Conservation (phyloP, 2,329 filamentous ascomycete species). For the Nigrospora oryzae region DNA sequence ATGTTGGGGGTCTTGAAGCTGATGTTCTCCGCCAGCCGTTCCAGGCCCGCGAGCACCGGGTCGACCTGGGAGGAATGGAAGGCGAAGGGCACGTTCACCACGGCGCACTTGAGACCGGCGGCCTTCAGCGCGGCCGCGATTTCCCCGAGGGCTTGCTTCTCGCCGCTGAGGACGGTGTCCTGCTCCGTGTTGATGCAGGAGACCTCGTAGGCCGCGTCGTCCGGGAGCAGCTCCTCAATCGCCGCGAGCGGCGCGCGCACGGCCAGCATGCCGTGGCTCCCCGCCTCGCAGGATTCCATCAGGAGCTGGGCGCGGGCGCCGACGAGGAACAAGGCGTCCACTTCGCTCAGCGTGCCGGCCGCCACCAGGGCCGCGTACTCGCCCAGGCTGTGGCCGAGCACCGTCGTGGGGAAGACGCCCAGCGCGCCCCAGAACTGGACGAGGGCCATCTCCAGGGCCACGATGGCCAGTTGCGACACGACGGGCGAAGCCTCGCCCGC, state of each 20-base stretch:
- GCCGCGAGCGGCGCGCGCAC: conserved; percentile 32
- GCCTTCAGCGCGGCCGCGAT: conserved; percentile 21
- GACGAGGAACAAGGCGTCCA: conserved; percentile 50
- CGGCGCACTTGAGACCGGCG: conserved; percentile 36
- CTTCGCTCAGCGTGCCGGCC: conserved; percentile 48
- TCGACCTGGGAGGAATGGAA: conserved; percentile 56
- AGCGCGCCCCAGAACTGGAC: conserved; percentile 24
- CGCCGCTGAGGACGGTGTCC: conserved; percentile 58
- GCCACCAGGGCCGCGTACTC: conserved; percentile 52
- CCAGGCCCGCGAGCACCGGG: conserved; percentile 48
- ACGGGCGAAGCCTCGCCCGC: conserved; percentile 25
- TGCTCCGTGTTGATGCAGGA: conserved; percentile 65
- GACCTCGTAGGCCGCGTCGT: conserved; percentile 29
- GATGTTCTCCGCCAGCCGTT: conserved; percentile 35
- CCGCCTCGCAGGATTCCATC: conserved; percentile 40
- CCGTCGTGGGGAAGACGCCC: conserved; percentile 28
- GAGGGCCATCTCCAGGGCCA: conserved; percentile 26
- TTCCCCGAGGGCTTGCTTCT: conserved; percentile 24
- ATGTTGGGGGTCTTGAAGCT: conserved; percentile 44
- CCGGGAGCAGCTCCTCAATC: conserved; percentile 36
- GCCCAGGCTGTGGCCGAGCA: conserved; percentile 41
- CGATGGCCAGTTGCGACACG: conserved; percentile 21
- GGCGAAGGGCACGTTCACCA: conserved; percentile 50
- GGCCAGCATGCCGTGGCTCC: conserved; percentile 47
- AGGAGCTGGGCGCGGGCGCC: conserved; percentile 46